A percentile compares a stretch with the other conserved stretches of the same genome.
These are phyloP conservation scores for Amyloporia xantha DNA, from an alignment of 768 basidiomycete species.

Conservation along the genomic window DNA sequence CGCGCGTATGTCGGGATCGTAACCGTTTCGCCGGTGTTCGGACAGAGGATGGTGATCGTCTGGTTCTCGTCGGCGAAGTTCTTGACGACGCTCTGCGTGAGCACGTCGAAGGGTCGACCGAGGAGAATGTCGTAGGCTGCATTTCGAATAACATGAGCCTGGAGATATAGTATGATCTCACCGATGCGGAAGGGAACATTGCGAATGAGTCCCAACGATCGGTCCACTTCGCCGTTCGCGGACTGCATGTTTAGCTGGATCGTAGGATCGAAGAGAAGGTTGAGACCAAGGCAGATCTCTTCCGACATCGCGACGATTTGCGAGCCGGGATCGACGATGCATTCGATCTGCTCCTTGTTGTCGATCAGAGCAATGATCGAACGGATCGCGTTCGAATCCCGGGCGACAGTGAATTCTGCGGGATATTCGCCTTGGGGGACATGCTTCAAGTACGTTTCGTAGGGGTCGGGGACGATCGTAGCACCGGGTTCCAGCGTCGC, in stretches of 20 bases:
- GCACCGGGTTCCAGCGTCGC: constrained; percentile 1
- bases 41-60: constrained; percentile 6
- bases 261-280: constrained; percentile 10
- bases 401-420: constrained; percentile 3
- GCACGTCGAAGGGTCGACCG: constrained; percentile 5
- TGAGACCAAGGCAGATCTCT: constrained; percentile 5
- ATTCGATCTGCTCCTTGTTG: constrained; percentile 5
- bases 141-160: constrained; percentile 2
- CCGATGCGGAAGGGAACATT: constrained; percentile 2
- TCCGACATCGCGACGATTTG: constrained; percentile 20
- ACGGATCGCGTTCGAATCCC: constrained; percentile 12
- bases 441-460: constrained; percentile 6
- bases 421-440: not conserved
- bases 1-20: constrained; percentile 6
- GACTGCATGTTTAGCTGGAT: constrained; percentile 11
- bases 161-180: constrained; percentile 3
- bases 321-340: constrained; percentile 18
- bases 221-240: constrained; percentile 7
- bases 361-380: constrained; percentile 10
- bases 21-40: constrained; percentile 6
- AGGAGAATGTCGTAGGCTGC: constrained; percentile 8
- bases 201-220: constrained; percentile 7
- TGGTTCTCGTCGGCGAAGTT: constrained; percentile 4
- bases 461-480: constrained; percentile 10
- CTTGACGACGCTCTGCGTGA: constrained; percentile 5